Base-by-base conservation (phyloP, 1,284 basidiomycete genomes). In the Trichosporon ovoides region DNA sequence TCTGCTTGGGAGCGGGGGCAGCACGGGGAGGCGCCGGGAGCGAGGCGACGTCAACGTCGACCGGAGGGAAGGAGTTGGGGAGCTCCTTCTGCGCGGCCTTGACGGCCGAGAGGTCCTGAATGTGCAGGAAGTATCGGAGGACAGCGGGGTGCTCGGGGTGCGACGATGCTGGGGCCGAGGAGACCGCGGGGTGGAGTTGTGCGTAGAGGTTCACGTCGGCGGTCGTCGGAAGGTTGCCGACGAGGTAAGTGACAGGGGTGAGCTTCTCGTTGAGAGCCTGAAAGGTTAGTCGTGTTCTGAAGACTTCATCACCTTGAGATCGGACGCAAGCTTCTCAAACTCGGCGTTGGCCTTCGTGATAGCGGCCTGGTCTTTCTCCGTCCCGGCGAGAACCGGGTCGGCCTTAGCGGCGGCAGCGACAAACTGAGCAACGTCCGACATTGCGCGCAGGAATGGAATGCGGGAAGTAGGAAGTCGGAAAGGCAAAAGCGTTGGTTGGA, bases 41-140 rank as follows among this genome's bases (percentile, higher is more conserved):
- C 61, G 85, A 82, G 36, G 84, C 82, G 40, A 93, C 77, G 71
- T 94, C 87, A 64, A 96, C 85, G 1, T 79, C 59, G 38, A 95
- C 81, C 4, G 81, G 63, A 9, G 81, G 76, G 76, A 88, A 89
- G 7, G 69, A 61, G 64, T 78, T 76, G 40, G 73, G 69, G 24
- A 76, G 63, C 51, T 65, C 59, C 61, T 68, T 61, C 67, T 75
- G 71, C 57, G 77, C 74, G 3, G 73, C 69, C 55, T 69, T 59
- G 55, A 77, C 73, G 7, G 86, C 82, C 4, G 85, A 81, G 20
- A 81, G 81, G 52, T 84, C 82, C 80, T 97, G 93, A 61, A 97
- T 84, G 75, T 95, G 89, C 74, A 93, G 88, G 73, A 96, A 95
- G 82, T 94, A 95, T 54, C 94, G 89, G 48, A 89, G 88, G 50